phyloP scores from a whole-genome alignment of 805 yeast species.

The Cyberlindnera euphorbiiphila region DNA sequence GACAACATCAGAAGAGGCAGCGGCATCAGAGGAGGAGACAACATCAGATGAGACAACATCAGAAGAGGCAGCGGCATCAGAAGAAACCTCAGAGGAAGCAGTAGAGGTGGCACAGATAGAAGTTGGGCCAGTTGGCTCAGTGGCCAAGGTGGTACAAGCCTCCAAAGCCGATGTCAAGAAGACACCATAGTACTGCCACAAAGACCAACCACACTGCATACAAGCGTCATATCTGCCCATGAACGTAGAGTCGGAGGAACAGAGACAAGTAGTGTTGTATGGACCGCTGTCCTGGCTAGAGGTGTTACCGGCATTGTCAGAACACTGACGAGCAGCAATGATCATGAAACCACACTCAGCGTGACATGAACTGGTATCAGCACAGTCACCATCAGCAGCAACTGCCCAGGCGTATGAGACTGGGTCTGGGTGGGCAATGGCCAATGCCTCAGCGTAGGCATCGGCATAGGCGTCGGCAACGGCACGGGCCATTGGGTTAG shows the following conservation, averaged over 20 bases:
- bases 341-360: constrained; percentile 34
- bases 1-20: constrained; percentile 10
- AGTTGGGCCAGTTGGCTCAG: constrained; percentile 27
- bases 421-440: constrained; percentile 22
- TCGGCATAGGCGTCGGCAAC: constrained; percentile 23
- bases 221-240: constrained; percentile 26
- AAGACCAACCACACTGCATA: constrained; percentile 38
- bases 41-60: constrained; percentile 8
- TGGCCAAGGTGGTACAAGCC: constrained; percentile 26
- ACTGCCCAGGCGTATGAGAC: constrained; percentile 22
- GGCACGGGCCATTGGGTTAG: constrained; percentile 19
- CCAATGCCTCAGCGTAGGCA: constrained; percentile 22
- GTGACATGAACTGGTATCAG: constrained; percentile 32
- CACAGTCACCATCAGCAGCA: constrained; percentile 20
- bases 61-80: constrained; percentile 10
- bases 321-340: constrained; percentile 31
- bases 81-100: constrained; percentile 6
- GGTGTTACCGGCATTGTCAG: constrained; percentile 25
- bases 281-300: constrained; percentile 23
- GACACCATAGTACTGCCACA: constrained; percentile 32
- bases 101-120: constrained; percentile 1
- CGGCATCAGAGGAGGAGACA: background rate
- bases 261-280: constrained; percentile 25
- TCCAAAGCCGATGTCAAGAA: constrained; percentile 29
- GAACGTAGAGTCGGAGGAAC: constrained; percentile 23